phyloP scores from a whole-genome alignment of 2,329 filamentous ascomycete species.

The Monascus ruber region DNA sequence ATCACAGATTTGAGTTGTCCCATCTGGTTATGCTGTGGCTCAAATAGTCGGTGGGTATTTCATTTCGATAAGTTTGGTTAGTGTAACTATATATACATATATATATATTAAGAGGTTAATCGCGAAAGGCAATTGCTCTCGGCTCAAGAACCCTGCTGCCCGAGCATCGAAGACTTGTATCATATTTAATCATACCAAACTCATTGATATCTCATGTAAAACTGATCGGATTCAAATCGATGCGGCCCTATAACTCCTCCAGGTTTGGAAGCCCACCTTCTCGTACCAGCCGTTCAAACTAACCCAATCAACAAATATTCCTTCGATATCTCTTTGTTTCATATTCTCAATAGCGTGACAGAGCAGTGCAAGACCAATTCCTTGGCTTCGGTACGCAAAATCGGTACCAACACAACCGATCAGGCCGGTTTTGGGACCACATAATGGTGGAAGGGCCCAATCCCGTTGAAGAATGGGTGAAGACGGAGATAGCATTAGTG shows the following conservation, averaged over 20 bases:
- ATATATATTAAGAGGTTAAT: no score
- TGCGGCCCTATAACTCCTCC: slow-evolving; percentile 28
- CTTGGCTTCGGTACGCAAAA: slow-evolving; percentile 22
- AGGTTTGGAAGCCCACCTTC: slow-evolving; percentile 29
- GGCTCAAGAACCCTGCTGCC: no score
- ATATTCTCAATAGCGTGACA: slow-evolving; percentile 34
- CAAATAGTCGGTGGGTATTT: no score
- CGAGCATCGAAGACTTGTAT: no score
- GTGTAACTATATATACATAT: no score
- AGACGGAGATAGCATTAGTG: slow-evolving; percentile 30
- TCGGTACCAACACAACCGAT: slow-evolving; percentile 37
- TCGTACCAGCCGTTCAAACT: slow-evolving; percentile 35
- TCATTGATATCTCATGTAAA: no score
- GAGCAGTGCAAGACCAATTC: slow-evolving; percentile 33
- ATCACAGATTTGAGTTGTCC: no score
- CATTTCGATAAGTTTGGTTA: no score
- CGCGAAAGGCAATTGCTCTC: no score
- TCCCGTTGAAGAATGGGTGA: slow-evolving; percentile 17
- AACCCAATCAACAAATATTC: slow-evolving; percentile 36
- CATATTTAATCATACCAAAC: no score
- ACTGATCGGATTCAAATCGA: slow-evolving; percentile 9
- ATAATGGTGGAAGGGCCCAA: slow-evolving; percentile 32
- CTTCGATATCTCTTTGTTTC: slow-evolving; percentile 29
- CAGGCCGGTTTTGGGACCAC: slow-evolving; percentile 30
- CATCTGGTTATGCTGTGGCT: no score